Conservation (phyloP, 345 rosid genomes). For the Eutrema japonicum region DNA sequence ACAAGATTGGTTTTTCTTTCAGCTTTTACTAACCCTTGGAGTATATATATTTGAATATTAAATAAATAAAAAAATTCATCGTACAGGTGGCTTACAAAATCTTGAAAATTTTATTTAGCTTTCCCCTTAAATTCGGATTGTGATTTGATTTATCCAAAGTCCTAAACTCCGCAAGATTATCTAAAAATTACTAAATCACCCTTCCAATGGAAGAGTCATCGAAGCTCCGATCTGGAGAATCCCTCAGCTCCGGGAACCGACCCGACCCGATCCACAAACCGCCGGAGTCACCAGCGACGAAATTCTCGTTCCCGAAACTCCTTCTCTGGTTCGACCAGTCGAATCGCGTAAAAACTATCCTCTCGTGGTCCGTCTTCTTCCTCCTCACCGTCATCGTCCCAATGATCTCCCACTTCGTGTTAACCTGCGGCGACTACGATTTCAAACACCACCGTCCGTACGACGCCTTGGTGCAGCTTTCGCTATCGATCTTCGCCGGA, state of each 20-base stretch:
- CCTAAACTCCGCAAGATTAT: no score
- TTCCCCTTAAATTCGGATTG: no score
- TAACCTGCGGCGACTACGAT: slow-evolving; percentile 66
- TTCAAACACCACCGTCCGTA: slow-evolving; percentile 65
- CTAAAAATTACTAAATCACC: neutral
- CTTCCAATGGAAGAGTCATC: neutral
- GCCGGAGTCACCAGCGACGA: slow-evolving; percentile 18
- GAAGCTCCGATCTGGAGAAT: no score
- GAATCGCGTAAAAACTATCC: slow-evolving; percentile 47
- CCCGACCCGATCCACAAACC: slow-evolving; percentile 36
- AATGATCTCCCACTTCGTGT: slow-evolving; percentile 68
- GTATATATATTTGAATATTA: no score
- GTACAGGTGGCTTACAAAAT: no score
- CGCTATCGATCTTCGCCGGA: slow-evolving; percentile 71
- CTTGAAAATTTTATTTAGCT: no score
- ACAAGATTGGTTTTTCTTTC: no score
- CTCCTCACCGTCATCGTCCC: slow-evolving; percentile 66
- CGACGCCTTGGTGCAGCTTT: slow-evolving; percentile 65
- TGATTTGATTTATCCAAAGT: no score
- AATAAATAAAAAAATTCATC: no score
- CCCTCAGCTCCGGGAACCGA: neutral
- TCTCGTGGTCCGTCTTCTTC: slow-evolving; percentile 77
- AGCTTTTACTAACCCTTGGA: no score
- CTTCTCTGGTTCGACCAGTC: slow-evolving; percentile 65
- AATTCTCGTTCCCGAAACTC: slow-evolving; percentile 30